Evolutionary conservation across 169 alveolate species (phyloP).

Genomic region (Plasmodium coatneyi): DNA sequence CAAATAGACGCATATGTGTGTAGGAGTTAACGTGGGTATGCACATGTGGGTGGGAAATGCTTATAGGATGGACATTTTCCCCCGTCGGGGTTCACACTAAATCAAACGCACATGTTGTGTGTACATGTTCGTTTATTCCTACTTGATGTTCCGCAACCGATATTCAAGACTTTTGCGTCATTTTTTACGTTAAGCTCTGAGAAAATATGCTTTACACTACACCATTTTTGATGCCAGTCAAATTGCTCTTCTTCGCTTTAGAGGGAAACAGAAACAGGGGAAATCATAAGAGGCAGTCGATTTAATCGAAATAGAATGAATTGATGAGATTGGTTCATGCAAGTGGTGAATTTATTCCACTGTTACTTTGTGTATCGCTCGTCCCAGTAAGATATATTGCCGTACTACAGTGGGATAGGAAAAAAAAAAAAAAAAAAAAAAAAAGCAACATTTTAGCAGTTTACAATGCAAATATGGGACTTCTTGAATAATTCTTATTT

Average conservation of each 20-base stretch:
- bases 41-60: not conserved
- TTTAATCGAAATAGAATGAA: not conserved
- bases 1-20: not conserved
- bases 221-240: constrained; percentile 75
- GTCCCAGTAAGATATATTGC: constrained; percentile 72
- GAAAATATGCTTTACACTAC: constrained; percentile 69
- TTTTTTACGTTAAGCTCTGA: constrained; percentile 36
- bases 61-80: not conserved
- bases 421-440: constrained; percentile 22
- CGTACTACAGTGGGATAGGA: constrained; percentile 40
- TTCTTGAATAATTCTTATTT: not conserved
- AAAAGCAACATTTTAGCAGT: not conserved
- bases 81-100: not conserved
- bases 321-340: not conserved
- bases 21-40: not conserved
- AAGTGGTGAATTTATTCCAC: not conserved
- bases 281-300: not conserved
- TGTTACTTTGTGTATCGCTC: constrained; percentile 74
- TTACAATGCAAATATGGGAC: not conserved
- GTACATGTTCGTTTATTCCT: not conserved
- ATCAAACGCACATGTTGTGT: not conserved
- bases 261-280: not conserved
- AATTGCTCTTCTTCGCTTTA: constrained; percentile 75
- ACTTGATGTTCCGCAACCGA: constrained; percentile 76
- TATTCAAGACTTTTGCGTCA: constrained; percentile 59